Percentiles rank a stretch among this genome's conserved stretches.
phyloP scores from a whole-genome alignment of 305 asterid species.

The Euphrasia arctica region DNA sequence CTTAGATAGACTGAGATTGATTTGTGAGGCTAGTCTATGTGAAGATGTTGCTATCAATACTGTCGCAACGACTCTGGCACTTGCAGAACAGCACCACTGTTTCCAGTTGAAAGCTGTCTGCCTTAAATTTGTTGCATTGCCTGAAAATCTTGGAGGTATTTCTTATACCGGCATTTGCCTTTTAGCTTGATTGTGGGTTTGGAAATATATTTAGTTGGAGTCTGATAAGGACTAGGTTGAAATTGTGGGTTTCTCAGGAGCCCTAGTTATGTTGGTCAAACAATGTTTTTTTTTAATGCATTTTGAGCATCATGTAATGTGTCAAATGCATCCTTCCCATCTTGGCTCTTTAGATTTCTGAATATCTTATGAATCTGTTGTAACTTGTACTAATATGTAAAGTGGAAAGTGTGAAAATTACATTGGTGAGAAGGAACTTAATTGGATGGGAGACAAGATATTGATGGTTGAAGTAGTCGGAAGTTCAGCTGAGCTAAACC shows the following conservation, averaged over 20 bases:
- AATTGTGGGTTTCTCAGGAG: neutral
- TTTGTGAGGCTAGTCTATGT: slow-evolving; percentile 71
- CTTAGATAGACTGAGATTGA: slow-evolving; percentile 74
- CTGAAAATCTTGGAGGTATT: slow-evolving; percentile 86
- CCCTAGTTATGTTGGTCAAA: neutral
- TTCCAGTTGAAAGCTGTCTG: slow-evolving; percentile 81
- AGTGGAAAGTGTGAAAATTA: neutral
- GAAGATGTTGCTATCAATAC: slow-evolving; percentile 81
- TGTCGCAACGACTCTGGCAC: slow-evolving; percentile 87
- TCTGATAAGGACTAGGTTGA: neutral
- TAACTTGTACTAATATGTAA: neutral
- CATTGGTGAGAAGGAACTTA: neutral
- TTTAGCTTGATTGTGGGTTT: neutral
- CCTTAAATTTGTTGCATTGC: slow-evolving; percentile 72
- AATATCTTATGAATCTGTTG: neutral
- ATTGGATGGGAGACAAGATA: neutral
- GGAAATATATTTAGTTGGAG: neutral
- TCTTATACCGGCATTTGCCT: slow-evolving; percentile 1
- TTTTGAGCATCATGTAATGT: neutral
- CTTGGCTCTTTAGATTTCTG: neutral
- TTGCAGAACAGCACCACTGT: slow-evolving; percentile 94
- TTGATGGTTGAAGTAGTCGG: neutral
- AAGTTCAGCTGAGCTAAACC: neutral
- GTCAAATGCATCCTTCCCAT: neutral
- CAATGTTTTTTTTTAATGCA: neutral